A percentile compares a stretch with the other conserved stretches of the same genome.
These are phyloP conservation scores for Ascochyta koolunga DNA, from an alignment of 2,329 filamentous ascomycete genomes.

Conservation along the genomic window DNA sequence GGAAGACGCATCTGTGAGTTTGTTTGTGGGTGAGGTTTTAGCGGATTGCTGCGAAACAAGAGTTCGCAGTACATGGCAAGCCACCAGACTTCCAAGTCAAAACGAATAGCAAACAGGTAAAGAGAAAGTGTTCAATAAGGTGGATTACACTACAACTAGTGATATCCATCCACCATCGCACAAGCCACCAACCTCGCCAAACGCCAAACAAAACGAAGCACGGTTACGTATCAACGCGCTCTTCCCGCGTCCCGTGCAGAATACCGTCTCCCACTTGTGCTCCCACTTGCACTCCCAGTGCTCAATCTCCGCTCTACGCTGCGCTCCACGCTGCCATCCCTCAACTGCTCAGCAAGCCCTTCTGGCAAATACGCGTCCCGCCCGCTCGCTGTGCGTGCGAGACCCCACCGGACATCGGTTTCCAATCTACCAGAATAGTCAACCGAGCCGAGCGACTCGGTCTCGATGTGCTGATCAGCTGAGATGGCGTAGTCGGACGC, in stretches of 20 bases:
- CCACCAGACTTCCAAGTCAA: too few relatives aligned
- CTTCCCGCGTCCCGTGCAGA: constrained; percentile 9
- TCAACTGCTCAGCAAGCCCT: background rate
- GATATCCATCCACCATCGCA: background rate
- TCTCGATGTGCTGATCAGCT: background rate
- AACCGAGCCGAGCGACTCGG: background rate
- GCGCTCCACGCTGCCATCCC: constrained; percentile 9
- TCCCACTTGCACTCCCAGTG: background rate
- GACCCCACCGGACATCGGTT: background rate
- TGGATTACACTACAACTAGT: background rate
- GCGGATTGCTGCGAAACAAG: too few relatives aligned
- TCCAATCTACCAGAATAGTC: constrained; percentile 10
- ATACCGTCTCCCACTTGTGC: background rate
- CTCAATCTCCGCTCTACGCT: constrained; percentile 1
- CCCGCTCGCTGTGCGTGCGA: constrained; percentile 9
- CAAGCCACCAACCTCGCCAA: background rate
- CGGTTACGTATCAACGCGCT: background rate
- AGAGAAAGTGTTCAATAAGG: too few relatives aligned
- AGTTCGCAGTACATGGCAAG: too few relatives aligned
- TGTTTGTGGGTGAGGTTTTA: too few relatives aligned
- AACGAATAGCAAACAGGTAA: too few relatives aligned
- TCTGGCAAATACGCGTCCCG: constrained; percentile 20
- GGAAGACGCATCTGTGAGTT: too few relatives aligned
- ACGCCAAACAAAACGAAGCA: background rate
- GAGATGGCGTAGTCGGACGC: constrained; percentile 1